A percentile compares a stretch with the other conserved stretches of the same genome.
phyloP scores from a whole-genome alignment of 2,329 filamentous ascomycete genomes.

The Fusarium tanahbumbuense region DNA sequence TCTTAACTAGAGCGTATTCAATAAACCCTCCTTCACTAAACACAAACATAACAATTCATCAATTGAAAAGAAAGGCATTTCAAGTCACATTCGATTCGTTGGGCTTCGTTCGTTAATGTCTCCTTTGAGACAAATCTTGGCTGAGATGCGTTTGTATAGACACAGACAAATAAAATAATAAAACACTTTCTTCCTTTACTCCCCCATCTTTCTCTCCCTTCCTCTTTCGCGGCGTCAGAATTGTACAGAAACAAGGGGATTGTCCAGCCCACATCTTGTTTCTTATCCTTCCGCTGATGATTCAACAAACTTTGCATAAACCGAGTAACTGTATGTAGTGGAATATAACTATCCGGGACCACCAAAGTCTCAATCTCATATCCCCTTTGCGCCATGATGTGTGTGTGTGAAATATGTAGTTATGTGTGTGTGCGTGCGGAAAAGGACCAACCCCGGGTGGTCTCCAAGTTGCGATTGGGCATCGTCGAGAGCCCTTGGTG shows the following conservation, averaged over 20 bases:
- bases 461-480: slow-evolving; percentile 38
- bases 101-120: slow-evolving; percentile 44
- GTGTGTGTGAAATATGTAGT: slow-evolving; percentile 28
- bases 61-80: slow-evolving; percentile 14
- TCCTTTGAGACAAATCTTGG: slow-evolving; percentile 37
- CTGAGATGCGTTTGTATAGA: slow-evolving; percentile 46
- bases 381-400: slow-evolving; percentile 44
- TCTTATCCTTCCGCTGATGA: slow-evolving; percentile 27
- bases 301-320: slow-evolving; percentile 41
- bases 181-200: slow-evolving; percentile 12
- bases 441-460: slow-evolving; percentile 34
- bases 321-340: slow-evolving; percentile 42
- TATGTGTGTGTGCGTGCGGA: slow-evolving; percentile 22
- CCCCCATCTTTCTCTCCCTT: not conserved
- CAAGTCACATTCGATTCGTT: slow-evolving; percentile 29
- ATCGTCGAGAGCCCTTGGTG: slow-evolving; percentile 39
- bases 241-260: slow-evolving; percentile 27
- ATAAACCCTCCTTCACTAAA: not conserved
- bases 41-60: slow-evolving; percentile 25
- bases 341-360: slow-evolving; percentile 43
- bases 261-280: slow-evolving; percentile 36
- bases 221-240: slow-evolving; percentile 27
- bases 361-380: slow-evolving; percentile 42
- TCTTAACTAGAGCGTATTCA: not conserved
- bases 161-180: slow-evolving; percentile 42